Evolutionary conservation across 2,329 filamentous ascomycete species (phyloP).

Genomic region (Penicillium hordei): DNA sequence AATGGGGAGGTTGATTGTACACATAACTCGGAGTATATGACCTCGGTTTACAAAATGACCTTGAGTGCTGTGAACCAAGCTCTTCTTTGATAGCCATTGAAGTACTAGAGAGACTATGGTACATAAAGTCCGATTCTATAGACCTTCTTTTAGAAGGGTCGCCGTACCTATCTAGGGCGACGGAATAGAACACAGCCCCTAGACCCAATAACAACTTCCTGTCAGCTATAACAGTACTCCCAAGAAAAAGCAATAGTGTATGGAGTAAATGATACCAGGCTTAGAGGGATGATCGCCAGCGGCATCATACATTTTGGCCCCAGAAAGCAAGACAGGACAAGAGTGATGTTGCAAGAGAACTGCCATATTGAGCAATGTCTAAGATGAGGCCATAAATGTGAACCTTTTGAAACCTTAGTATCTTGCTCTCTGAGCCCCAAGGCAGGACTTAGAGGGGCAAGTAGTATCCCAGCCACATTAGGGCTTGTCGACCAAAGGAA

Average conservation of each 20-base stretch:
- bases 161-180: too few species aligned
- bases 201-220: too few species aligned
- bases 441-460: slow-evolving; percentile 15
- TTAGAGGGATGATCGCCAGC: background rate
- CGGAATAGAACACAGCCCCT: background rate
- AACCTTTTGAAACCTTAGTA: slow-evolving; percentile 6
- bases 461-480: slow-evolving; percentile 18
- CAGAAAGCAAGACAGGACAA: background rate
- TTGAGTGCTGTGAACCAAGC: background rate
- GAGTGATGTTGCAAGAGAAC: background rate
- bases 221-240: background rate
- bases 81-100: background rate
- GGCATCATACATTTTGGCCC: background rate
- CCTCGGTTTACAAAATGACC: background rate
- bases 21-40: background rate
- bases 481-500: slow-evolving; percentile 3
- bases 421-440: background rate
- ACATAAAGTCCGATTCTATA: background rate
- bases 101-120: background rate
- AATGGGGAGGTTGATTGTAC: background rate
- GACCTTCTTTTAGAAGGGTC: background rate
- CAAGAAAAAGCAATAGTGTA: background rate
- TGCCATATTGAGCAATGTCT: slow-evolving; percentile 2
- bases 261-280: background rate
- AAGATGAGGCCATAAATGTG: background rate